Evolutionary conservation across 192 early-diverging fungal species (phyloP).

Genomic region (Coemansia furcata): DNA sequence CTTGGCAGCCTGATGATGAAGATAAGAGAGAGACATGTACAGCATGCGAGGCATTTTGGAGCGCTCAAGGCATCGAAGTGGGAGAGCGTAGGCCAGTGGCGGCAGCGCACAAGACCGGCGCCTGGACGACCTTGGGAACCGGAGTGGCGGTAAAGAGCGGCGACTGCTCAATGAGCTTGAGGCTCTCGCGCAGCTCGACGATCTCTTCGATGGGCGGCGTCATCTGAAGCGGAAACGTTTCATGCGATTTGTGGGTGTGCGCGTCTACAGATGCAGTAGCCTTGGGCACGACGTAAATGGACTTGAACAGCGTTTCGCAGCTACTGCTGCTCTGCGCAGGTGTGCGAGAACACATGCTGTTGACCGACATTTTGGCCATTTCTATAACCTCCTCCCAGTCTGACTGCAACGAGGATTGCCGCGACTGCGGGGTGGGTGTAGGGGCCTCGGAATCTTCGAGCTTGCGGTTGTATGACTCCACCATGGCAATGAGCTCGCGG

Average conservation of each 20-base stretch:
- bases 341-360: constrained; percentile 3
- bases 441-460: constrained; percentile 8
- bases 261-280: constrained; percentile 23
- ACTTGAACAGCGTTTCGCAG: constrained; percentile 16
- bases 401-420: constrained; percentile 24
- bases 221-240: constrained; percentile 34
- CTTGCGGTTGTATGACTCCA: constrained; percentile 33
- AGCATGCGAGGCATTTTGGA: not conserved
- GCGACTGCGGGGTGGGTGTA: not conserved
- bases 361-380: constrained; percentile 33
- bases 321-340: constrained; percentile 9
- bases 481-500: constrained; percentile 27
- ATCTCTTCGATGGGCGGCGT: constrained; percentile 49
- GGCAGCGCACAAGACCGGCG: not conserved
- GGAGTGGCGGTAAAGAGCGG: constrained; percentile 35
- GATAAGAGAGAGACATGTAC: not conserved
- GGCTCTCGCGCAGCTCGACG: constrained; percentile 26
- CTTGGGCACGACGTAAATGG: constrained; percentile 8
- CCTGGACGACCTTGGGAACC: not conserved
- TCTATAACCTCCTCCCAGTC: constrained; percentile 53
- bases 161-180: constrained; percentile 39
- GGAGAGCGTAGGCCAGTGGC: constrained; percentile 14
- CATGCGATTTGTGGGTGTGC: constrained; percentile 5
- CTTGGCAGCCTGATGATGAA: not conserved
- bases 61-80: constrained; percentile 17